These are phyloP conservation scores for Nemania sp. DNA, from an alignment of 2,329 filamentous ascomycete genomes.

Conservation along the genomic window DNA sequence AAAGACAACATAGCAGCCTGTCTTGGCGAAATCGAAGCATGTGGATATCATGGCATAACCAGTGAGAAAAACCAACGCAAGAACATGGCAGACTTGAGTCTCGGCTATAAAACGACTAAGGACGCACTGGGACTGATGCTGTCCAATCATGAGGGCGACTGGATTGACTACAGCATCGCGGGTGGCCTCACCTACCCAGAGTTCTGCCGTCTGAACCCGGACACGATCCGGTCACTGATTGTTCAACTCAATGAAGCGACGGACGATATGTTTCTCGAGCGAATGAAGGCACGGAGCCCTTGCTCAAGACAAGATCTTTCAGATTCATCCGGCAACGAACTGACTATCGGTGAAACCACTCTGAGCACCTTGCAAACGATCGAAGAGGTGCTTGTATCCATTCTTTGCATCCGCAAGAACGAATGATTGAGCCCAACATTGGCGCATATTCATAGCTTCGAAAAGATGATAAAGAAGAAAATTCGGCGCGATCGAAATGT, in stretches of 20 bases:
- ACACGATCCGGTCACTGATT: constrained; percentile 30
- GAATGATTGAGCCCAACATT: background rate
- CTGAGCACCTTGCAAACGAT: constrained; percentile 14
- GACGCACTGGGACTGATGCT: constrained; percentile 26
- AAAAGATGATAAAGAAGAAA: background rate
- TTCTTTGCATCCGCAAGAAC: constrained; percentile 10
- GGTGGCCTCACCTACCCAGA: constrained; percentile 28
- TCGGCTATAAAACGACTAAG: constrained; percentile 25
- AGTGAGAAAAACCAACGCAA: background rate
- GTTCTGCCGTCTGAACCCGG: constrained; percentile 31
- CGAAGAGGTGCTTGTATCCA: constrained; percentile 16
- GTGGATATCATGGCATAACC: constrained; percentile 3
- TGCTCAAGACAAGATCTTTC: constrained; percentile 16
- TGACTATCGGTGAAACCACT: background rate
- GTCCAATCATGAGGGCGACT: constrained; percentile 32
- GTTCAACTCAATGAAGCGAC: constrained; percentile 29
- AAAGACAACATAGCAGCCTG: constrained; percentile 32
- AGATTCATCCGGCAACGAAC: background rate
- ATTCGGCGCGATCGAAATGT: background rate
- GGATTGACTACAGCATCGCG: constrained; percentile 27
- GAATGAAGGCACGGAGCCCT: background rate
- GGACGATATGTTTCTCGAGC: constrained; percentile 25
- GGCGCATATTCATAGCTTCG: background rate
- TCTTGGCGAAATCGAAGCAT: constrained; percentile 19
- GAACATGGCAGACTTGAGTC: background rate